Conservation (phyloP, 805 yeast genomes). For the Schizosaccharomyces lindneri region DNA sequence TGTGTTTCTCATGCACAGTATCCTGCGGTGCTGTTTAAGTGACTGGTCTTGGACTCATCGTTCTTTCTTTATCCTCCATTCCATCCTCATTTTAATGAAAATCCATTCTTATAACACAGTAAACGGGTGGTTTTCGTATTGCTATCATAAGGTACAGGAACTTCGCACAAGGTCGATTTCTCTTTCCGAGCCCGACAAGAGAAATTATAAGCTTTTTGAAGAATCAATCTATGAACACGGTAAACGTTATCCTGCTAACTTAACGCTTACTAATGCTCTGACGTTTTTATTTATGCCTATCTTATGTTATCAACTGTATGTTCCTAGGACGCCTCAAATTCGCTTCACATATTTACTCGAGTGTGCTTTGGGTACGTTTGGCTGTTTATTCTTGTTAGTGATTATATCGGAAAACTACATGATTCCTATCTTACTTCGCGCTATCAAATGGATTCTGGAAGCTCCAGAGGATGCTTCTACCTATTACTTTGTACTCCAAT, state of each 20-base stretch:
- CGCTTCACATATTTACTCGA: neutral
- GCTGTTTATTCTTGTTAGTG: neutral
- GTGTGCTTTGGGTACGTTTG: neutral
- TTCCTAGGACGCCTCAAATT: conserved; percentile 1
- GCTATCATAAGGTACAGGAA: neutral
- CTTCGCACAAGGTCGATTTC: neutral
- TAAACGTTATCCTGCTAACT: conserved; percentile 1
- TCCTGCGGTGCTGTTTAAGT: neutral
- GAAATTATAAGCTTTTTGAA: neutral
- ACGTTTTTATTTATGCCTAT: conserved; percentile 3
- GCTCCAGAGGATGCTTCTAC: neutral
- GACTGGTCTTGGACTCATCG: conserved; percentile 5
- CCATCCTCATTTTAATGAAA: conserved; percentile 3
- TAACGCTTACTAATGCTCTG: neutral
- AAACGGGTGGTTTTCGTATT: conserved; percentile 1
- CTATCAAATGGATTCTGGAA: neutral
- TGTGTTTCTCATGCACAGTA: neutral
- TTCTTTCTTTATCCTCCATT: conserved; percentile 2
- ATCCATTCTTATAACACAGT: conserved; percentile 2
- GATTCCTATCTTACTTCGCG: conserved; percentile 1
- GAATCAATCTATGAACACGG: neutral
- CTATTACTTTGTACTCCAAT: neutral
- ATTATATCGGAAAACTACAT: conserved; percentile 2
- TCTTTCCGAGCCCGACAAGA: neutral
- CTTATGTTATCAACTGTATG: conserved; percentile 4